Evolutionary conservation across 1,284 basidiomycete species (phyloP).

Genomic region (Phenoliferia sp.): DNA sequence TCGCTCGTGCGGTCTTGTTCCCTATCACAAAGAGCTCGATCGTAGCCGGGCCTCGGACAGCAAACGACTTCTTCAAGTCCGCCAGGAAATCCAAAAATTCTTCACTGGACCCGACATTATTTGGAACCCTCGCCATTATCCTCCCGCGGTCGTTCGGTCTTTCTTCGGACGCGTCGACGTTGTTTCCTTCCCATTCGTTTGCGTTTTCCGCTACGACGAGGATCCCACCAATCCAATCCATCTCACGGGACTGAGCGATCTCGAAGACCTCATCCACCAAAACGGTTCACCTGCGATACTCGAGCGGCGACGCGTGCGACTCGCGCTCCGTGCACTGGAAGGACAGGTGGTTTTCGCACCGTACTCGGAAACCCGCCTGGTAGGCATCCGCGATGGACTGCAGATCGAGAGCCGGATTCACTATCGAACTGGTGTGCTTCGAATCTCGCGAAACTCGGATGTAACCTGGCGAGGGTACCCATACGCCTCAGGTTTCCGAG

Average conservation of each 20-base stretch:
- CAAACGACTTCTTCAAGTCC: conserved; percentile 2
- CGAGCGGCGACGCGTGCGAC: conserved; percentile 57
- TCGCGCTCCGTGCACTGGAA: conserved; percentile 64
- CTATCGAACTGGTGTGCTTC: conserved; percentile 54
- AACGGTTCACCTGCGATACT: conserved; percentile 56
- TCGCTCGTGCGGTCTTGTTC: conserved; percentile 57
- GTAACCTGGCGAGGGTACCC: conserved; percentile 53
- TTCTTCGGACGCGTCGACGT: conserved; percentile 71
- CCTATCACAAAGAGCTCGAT: conserved; percentile 47
- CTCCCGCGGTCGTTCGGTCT: conserved; percentile 46
- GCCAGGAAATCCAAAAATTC: conserved; percentile 50
- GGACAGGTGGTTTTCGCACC: conserved; percentile 62
- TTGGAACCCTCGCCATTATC: conserved; percentile 50
- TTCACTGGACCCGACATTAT: conserved; percentile 65
- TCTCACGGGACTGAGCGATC: conserved; percentile 51
- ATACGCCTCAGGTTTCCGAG: conserved; percentile 64
- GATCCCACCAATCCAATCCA: conserved; percentile 52
- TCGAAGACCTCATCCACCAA: conserved; percentile 61
- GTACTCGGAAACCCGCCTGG: conserved; percentile 41
- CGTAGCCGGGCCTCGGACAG: conserved; percentile 17
- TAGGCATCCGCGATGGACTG: conserved; percentile 46
- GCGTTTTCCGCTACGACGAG: conserved; percentile 65
- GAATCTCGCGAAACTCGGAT: conserved; percentile 56
- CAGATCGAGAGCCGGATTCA: conserved; percentile 44
- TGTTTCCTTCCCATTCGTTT: conserved; percentile 68